These are phyloP conservation scores for Begonia fuchsioides DNA, from an alignment of 306 rosid species.

Conservation along the genomic window DNA sequence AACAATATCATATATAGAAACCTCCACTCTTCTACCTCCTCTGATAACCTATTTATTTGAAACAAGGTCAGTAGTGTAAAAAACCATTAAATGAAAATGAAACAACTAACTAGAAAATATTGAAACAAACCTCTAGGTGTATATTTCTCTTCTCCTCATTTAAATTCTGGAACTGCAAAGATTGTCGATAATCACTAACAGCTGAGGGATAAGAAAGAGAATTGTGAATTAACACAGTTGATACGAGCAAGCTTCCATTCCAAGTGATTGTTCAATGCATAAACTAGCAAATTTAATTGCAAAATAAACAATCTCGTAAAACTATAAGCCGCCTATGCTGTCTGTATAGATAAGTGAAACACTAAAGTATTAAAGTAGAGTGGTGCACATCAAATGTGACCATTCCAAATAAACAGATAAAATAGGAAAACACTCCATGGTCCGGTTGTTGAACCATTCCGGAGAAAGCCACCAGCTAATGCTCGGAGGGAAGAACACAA, in stretches of 20 bases:
- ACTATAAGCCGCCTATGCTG: too few relatives aligned
- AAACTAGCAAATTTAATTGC: too few relatives aligned
- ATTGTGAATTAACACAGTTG: background rate
- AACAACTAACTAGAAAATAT: background rate
- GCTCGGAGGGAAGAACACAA: too few relatives aligned
- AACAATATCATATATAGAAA: slow-evolving; percentile 79
- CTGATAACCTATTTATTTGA: slow-evolving; percentile 46
- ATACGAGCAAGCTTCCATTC: background rate
- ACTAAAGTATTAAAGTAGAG: too few relatives aligned
- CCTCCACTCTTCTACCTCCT: slow-evolving; percentile 77
- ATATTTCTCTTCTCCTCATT: slow-evolving; percentile 94
- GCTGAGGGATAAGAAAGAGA: slow-evolving; percentile 28
- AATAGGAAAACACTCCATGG: too few relatives aligned
- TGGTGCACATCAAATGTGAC: too few relatives aligned
- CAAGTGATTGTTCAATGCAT: too few relatives aligned
- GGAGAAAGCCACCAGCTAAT: too few relatives aligned
- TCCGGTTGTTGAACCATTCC: too few relatives aligned
- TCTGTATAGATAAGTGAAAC: too few relatives aligned
- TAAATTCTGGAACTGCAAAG: slow-evolving; percentile 87
- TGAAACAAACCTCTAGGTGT: slow-evolving; percentile 60
- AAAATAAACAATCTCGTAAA: too few relatives aligned
- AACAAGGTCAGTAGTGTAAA: background rate
- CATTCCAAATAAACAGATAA: too few relatives aligned
- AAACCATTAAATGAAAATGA: background rate
- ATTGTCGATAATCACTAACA: slow-evolving; percentile 81